Percentiles rank a stretch among this genome's conserved stretches.
Conservation (phyloP, 768 basidiomycete genomes). For the Lactarius pseudohatsudake region DNA sequence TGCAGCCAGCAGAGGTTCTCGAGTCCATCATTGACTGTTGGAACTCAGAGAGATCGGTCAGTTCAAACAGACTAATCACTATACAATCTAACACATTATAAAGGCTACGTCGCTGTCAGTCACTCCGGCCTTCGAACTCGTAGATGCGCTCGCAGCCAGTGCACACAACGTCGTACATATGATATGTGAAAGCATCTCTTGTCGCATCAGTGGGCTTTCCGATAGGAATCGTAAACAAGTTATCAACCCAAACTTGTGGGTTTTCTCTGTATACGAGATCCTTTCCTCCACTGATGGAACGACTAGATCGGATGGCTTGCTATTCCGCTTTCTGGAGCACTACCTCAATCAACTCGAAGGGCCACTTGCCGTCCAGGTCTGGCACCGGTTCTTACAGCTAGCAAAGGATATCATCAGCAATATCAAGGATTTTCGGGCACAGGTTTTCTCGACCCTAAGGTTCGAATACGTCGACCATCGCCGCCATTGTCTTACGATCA, state of each 20-base stretch:
- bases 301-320: constrained; percentile 59
- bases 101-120: constrained; percentile 12
- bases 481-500: constrained; percentile 14
- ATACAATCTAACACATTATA: constrained; percentile 19
- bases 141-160: constrained; percentile 80
- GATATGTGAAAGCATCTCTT: constrained; percentile 78
- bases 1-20: constrained; percentile 76
- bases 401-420: constrained; percentile 73
- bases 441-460: constrained; percentile 73
- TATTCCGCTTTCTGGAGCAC: constrained; percentile 88
- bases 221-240: constrained; percentile 63
- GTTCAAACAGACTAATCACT: constrained; percentile 29
- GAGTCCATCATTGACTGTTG: constrained; percentile 84
- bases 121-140: constrained; percentile 70
- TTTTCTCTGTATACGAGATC: constrained; percentile 17
- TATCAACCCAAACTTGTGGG: constrained; percentile 68
- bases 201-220: constrained; percentile 52
- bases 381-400: constrained; percentile 75
- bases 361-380: constrained; percentile 90
- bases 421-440: constrained; percentile 65
- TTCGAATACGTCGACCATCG: constrained; percentile 37
- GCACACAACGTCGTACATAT: constrained; percentile 87
- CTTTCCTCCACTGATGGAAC: neutral
- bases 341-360: constrained; percentile 85
- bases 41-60: constrained; percentile 55